Evolutionary conservation across 768 basidiomycete species (phyloP).

Genomic region (Chalciporus piperatus): DNA sequence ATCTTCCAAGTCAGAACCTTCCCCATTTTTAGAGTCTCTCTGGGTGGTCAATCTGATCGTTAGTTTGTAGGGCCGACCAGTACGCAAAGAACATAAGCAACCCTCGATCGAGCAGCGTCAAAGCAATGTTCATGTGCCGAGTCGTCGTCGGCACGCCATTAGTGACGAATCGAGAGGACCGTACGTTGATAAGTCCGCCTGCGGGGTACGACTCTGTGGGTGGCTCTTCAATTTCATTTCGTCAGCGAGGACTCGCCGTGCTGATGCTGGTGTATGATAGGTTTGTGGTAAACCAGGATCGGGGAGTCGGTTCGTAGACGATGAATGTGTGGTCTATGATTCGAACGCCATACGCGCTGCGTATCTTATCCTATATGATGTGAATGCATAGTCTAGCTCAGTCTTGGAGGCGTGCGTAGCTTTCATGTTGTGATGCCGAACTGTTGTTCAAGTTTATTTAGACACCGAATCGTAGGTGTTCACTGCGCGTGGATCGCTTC

Average conservation of each 20-base stretch:
- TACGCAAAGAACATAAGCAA: constrained; percentile 16
- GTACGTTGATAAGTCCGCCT: constrained; percentile 13
- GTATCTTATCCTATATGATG: too few species aligned
- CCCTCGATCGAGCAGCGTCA: too few species aligned
- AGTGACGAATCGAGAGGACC: constrained; percentile 6
- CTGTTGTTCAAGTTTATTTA: too few species aligned
- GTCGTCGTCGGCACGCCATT: constrained; percentile 18
- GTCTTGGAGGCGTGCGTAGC: background rate
- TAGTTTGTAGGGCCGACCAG: constrained; percentile 14
- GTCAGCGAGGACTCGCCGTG: background rate
- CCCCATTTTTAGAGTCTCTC: too few species aligned
- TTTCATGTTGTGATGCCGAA: too few species aligned
- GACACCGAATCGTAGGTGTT: too few species aligned
- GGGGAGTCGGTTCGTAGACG: constrained; percentile 17
- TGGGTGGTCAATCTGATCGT: background rate
- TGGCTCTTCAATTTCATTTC: background rate
- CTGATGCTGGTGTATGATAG: constrained; percentile 1
- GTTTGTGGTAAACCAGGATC: too few species aligned
- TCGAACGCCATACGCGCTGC: constrained; percentile 14
- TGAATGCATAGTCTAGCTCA: too few species aligned
- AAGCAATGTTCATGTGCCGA: constrained; percentile 24
- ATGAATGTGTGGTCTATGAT: constrained; percentile 27
- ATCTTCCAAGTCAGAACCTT: too few species aligned
- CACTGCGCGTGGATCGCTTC: too few species aligned
- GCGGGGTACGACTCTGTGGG: constrained; percentile 21